These are phyloP conservation scores for Lentinula boryana DNA, from an alignment of 768 basidiomycete genomes.

Conservation along the genomic window DNA sequence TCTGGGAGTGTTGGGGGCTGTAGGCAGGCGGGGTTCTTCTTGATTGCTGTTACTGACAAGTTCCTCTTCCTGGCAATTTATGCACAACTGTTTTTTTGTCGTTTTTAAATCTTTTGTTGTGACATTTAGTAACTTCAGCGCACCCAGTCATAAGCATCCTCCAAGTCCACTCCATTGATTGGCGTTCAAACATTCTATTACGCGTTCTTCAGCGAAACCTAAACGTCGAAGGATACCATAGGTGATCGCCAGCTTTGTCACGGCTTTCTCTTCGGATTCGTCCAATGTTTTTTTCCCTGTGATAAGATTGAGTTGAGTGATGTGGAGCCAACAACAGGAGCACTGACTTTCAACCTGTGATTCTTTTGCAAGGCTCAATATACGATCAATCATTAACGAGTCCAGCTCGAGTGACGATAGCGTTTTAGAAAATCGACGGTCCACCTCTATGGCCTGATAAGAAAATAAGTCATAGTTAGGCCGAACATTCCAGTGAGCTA, in stretches of 20 bases:
- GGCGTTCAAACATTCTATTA: constrained; percentile 63
- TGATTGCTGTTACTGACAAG: constrained; percentile 20
- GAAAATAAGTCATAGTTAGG: not conserved
- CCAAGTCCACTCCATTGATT: constrained; percentile 69
- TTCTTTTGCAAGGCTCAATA: constrained; percentile 47
- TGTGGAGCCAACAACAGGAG: not conserved
- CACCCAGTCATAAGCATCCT: constrained; percentile 92
- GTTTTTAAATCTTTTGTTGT: not conserved
- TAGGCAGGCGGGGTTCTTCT: constrained; percentile 19
- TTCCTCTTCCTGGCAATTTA: constrained; percentile 59
- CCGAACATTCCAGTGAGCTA: not conserved
- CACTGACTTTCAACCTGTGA: constrained; percentile 22
- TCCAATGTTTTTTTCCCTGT: constrained; percentile 34
- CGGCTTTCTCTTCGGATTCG: constrained; percentile 64
- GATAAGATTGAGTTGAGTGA: constrained; percentile 8
- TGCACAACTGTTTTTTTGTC: constrained; percentile 44
- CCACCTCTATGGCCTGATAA: constrained; percentile 70
- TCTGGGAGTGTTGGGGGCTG: constrained; percentile 14
- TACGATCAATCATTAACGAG: constrained; percentile 45
- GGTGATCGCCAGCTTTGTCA: constrained; percentile 68
- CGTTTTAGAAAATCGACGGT: constrained; percentile 64
- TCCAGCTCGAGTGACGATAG: constrained; percentile 63
- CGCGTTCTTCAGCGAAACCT: constrained; percentile 65
- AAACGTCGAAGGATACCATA: constrained; percentile 77
- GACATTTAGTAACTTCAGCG: too few relatives aligned